phyloP scores from a whole-genome alignment of 2,329 filamentous ascomycete genomes.

The Tolypocladium ophioglossoides region DNA sequence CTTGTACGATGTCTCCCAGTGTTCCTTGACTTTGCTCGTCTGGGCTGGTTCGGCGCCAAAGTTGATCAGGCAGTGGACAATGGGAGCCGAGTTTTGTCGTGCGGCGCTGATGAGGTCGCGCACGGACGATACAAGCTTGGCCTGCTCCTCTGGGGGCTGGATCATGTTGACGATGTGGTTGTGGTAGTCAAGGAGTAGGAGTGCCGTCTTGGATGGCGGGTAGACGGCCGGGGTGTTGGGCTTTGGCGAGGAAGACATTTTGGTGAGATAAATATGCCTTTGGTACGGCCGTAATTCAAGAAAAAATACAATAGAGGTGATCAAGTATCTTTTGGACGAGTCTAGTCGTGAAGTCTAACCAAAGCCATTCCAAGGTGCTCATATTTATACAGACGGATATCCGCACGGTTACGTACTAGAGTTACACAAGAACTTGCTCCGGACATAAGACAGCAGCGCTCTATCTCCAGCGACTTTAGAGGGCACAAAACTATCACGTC shows the following conservation, averaged over 20 bases:
- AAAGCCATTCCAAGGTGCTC: background rate
- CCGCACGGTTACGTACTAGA: background rate
- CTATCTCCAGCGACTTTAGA: background rate
- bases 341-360: background rate
- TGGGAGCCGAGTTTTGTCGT: slow-evolving; percentile 1
- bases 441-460: background rate
- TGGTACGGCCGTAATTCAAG: background rate
- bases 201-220: slow-evolving; percentile 4
- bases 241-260: background rate
- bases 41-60: background rate
- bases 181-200: slow-evolving; percentile 7
- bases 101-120: slow-evolving; percentile 3
- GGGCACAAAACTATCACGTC: no score
- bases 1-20: slow-evolving; percentile 4
- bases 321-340: background rate
- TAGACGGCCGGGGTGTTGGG: slow-evolving; percentile 1
- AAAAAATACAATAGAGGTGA: background rate
- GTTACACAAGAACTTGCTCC: background rate
- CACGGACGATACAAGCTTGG: slow-evolving; percentile 2
- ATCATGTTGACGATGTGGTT: slow-evolving; percentile 5
- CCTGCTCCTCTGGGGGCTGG: background rate
- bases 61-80: slow-evolving; percentile 6
- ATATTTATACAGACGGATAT: background rate
- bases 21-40: slow-evolving; percentile 3
- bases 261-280: background rate